Evolutionary conservation across 257 asterid genomes (phyloP), one percentile per base, ranked within the genome.

Genomic region (Petunia axillaris): DNA sequence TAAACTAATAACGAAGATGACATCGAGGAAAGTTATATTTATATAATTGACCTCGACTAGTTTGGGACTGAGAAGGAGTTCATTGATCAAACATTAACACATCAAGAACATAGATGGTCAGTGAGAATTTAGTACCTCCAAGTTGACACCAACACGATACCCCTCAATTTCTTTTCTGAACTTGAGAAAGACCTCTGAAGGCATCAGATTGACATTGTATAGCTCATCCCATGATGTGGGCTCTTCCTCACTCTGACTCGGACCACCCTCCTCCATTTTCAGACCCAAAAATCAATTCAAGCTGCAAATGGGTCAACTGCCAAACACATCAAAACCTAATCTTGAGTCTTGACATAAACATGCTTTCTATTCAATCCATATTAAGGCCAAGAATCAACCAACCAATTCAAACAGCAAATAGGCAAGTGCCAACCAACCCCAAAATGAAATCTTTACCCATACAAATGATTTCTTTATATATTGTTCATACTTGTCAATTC

Each of bases 121-220:
- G 62, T 46, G 67, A 68, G 73, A 36, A 57, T 75, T 55, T 79
- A 91, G 64, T 82, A 94, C 98, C 99, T 94, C 98, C 80, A 94
- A 81, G 84, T 96, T 96, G 82, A 94, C 85, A 75, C 99, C 98
- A 63, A 91, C 85, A 37, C 98, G 98, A 81, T 84, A 84, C 40
- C 97, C 96, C 85, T 93, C 91, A 63, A 86, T 75, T 85, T 94
- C 91, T 87, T 87, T 96, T 68, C 99, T 84, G 80, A 96, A 94
- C 89, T 96, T 94, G 64, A 92, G 79, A 82, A 93, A 92, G 73
- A 96, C 81, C 88, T 96, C 97, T 0, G 96, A 88, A 48, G 99
- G 98, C 90, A 96, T 84, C 88, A 96, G 89, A 90, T 92, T 92
- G 67, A 94, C 82, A 80, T 88, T 96, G 95, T 92, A 96, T 65